Evolutionary conservation across 441 rosid species (phyloP).

Genomic region (Syzygium malaccense): DNA sequence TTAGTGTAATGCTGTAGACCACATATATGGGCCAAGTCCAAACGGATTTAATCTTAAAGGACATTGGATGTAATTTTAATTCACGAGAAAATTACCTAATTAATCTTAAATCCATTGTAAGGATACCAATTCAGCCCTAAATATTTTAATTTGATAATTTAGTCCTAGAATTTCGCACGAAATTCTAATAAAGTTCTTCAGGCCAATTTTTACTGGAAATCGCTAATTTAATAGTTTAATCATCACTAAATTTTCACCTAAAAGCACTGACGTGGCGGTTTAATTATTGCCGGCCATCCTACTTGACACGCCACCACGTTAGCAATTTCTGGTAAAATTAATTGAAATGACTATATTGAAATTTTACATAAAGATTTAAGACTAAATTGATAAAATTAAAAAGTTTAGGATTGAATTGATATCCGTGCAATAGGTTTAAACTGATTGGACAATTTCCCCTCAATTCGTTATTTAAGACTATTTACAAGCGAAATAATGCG

Average conservation of each 20-base stretch:
- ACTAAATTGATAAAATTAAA: background rate
- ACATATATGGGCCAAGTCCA: background rate
- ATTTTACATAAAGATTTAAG: background rate
- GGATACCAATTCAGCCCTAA: accelerated
- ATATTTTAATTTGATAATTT: accelerated
- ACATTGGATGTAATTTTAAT: background rate
- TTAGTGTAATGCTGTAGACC: background rate
- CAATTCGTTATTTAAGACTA: accelerated
- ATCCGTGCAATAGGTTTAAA: too few relatives aligned
- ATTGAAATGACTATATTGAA: too few relatives aligned
- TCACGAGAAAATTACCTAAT: accelerated
- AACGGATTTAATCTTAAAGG: background rate
- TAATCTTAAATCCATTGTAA: accelerated
- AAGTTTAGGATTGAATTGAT: too few relatives aligned
- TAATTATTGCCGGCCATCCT: background rate
- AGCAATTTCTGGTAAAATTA: accelerated
- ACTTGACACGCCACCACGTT: background rate
- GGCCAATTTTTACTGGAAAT: background rate
- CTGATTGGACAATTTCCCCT: background rate
- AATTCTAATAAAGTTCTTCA: accelerated
- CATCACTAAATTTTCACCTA: accelerated
- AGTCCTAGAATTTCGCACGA: accelerated
- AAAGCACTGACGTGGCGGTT: background rate
- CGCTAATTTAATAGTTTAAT: background rate
- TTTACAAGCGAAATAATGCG: background rate